phyloP scores from a whole-genome alignment of 2,329 filamentous ascomycete species.

The Diaporthe batatas region DNA sequence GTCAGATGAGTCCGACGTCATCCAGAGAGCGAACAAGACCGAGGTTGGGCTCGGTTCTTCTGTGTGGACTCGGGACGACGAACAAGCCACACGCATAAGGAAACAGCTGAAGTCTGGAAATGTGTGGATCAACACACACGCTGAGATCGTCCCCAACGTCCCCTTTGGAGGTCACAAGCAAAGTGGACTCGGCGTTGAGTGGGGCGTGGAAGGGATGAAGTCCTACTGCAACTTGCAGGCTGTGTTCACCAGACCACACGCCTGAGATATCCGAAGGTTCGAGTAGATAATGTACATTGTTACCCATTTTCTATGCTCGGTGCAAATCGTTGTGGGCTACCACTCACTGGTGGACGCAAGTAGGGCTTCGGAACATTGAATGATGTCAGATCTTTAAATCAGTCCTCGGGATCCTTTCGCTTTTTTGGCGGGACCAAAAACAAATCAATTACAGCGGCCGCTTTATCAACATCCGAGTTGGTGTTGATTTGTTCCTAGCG shows the following conservation, averaged over 20 bases:
- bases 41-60: conserved; percentile 65
- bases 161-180: conserved; percentile 30
- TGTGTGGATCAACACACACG: conserved; percentile 64
- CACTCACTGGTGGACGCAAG: too few relatives aligned
- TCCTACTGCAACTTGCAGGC: conserved; percentile 15
- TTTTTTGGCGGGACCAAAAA: too few relatives aligned
- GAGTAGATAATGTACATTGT: too few relatives aligned
- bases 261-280: background rate
- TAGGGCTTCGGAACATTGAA: too few relatives aligned
- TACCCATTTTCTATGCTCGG: too few relatives aligned
- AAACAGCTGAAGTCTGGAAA: conserved; percentile 63
- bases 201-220: conserved; percentile 12
- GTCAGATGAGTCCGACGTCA: conserved; percentile 60
- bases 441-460: too few relatives aligned
- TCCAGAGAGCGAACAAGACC: conserved; percentile 61
- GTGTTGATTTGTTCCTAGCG: too few relatives aligned
- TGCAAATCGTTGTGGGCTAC: too few relatives aligned
- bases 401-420: too few relatives aligned
- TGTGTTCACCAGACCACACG: background rate
- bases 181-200: conserved; percentile 23
- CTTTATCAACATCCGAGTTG: too few relatives aligned
- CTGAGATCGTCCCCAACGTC: conserved; percentile 46
- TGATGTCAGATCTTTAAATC: too few relatives aligned
- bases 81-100: conserved; percentile 61
- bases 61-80: conserved; percentile 65